phyloP scores from a whole-genome alignment of 306 rosid species.

The Cercis canadensis region DNA sequence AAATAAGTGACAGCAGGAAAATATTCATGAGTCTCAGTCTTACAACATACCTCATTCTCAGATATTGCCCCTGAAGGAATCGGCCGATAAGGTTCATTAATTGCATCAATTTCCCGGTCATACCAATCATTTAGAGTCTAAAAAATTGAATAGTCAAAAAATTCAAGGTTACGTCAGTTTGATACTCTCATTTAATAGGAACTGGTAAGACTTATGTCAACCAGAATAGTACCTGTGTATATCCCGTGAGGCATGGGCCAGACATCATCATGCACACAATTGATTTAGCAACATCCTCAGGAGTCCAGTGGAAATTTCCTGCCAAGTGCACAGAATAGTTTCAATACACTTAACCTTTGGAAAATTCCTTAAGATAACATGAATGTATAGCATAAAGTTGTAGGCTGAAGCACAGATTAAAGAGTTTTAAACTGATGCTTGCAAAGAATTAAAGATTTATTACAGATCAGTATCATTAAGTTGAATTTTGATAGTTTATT shows the following conservation, averaged over 20 bases:
- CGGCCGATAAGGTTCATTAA: constrained; percentile 97
- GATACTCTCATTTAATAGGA: constrained; percentile 25
- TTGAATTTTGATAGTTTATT: too few relatives aligned
- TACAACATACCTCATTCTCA: constrained; percentile 77
- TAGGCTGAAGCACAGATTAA: constrained; percentile 24
- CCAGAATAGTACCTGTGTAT: constrained; percentile 70
- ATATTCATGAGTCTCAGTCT: neutral
- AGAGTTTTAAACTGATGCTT: constrained; percentile 23
- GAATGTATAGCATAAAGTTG: constrained; percentile 15
- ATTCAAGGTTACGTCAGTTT: constrained; percentile 20
- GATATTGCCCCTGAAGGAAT: constrained; percentile 97
- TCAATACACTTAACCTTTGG: constrained; percentile 9
- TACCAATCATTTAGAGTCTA: constrained; percentile 98
- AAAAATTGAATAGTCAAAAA: constrained; percentile 25
- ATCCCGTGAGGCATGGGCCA: constrained; percentile 93
- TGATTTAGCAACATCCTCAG: constrained; percentile 89
- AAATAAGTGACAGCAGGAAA: constrained; percentile 12
- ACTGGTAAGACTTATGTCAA: constrained; percentile 1
- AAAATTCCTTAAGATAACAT: constrained; percentile 16
- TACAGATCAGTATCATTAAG: neutral
- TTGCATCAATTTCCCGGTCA: constrained; percentile 97
- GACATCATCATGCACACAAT: constrained; percentile 94
- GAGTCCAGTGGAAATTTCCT: constrained; percentile 95
- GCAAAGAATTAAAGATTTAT: neutral
- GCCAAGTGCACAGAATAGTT: constrained; percentile 21